Conservation (phyloP, 495 filamentous ascomycete species). For the Penicillium nucicola region DNA sequence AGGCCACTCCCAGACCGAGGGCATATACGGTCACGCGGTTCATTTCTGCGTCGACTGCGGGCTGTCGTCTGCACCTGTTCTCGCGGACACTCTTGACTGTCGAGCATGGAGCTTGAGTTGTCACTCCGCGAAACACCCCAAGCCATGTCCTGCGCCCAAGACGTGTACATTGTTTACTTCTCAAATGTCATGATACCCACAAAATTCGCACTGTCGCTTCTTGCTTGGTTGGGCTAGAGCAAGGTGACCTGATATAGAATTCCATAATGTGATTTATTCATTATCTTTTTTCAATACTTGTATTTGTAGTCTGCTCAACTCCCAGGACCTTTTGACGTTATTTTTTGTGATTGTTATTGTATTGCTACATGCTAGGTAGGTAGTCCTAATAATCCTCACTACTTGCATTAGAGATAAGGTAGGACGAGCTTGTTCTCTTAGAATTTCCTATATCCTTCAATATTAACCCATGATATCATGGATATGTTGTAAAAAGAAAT, state of each 20-base stretch:
- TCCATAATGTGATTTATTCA: not conserved
- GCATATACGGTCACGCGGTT: not conserved
- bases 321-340: too few relatives aligned
- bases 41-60: not conserved
- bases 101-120: constrained; percentile 4
- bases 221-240: not conserved
- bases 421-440: constrained; percentile 4
- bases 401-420: not conserved
- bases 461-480: too few relatives aligned
- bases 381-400: constrained; percentile 6
- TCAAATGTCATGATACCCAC: constrained; percentile 7
- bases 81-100: constrained; percentile 1
- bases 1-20: not conserved
- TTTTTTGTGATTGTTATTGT: too few relatives aligned
- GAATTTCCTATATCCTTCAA: too few relatives aligned
- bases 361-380: too few relatives aligned
- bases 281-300: not conserved
- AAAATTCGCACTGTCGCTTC: not conserved
- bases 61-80: constrained; percentile 1
- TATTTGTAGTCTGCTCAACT: not conserved
- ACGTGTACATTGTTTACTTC: constrained; percentile 1
- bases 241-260: constrained; percentile 7
- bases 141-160: constrained; percentile 2
- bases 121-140: not conserved
- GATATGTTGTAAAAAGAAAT: too few relatives aligned